Evolutionary conservation across 1,284 basidiomycete genomes (phyloP).

Genomic region (Malassezia brasiliensis): DNA sequence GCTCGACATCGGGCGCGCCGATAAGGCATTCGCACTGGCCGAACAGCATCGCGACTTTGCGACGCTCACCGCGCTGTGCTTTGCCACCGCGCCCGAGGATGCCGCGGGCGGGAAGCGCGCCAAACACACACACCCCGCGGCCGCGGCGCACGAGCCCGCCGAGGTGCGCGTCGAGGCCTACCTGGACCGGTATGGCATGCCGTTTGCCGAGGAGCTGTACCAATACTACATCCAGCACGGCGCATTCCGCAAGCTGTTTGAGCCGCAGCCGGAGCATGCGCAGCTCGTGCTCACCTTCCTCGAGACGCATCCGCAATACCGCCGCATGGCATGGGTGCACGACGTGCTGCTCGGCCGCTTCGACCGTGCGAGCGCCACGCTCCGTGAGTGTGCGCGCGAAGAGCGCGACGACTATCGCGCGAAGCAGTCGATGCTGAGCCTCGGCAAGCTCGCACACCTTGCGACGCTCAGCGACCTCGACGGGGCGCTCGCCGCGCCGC

Average conservation of each 20-base stretch:
- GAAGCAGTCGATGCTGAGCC: constrained; percentile 70
- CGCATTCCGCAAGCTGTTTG: constrained; percentile 64
- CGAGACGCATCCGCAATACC: constrained; percentile 54
- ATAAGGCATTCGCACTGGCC: constrained; percentile 67
- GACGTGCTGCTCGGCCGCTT: constrained; percentile 66
- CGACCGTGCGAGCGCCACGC: constrained; percentile 58
- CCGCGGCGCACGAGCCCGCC: constrained; percentile 24
- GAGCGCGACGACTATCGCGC: constrained; percentile 52
- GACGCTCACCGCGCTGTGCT: constrained; percentile 68
- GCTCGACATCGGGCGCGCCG: constrained; percentile 60
- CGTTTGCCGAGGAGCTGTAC: constrained; percentile 79
- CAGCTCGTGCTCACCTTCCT: constrained; percentile 69
- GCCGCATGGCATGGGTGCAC: constrained; percentile 72
- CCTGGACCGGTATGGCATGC: constrained; percentile 67
- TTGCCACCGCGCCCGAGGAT: constrained; percentile 1
- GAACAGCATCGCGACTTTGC: constrained; percentile 75
- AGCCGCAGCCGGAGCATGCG: constrained; percentile 59
- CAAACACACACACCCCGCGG: constrained; percentile 50
- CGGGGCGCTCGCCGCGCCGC: constrained; percentile 13
- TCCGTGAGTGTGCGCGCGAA: constrained; percentile 56
- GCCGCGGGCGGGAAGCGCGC: constrained; percentile 2
- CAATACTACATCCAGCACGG: constrained; percentile 57
- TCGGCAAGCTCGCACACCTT: constrained; percentile 76
- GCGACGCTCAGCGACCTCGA: constrained; percentile 49
- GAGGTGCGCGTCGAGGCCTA: constrained; percentile 55